Base-by-base conservation (phyloP, 495 filamentous ascomycete species). In the Podospora appendiculata region DNA sequence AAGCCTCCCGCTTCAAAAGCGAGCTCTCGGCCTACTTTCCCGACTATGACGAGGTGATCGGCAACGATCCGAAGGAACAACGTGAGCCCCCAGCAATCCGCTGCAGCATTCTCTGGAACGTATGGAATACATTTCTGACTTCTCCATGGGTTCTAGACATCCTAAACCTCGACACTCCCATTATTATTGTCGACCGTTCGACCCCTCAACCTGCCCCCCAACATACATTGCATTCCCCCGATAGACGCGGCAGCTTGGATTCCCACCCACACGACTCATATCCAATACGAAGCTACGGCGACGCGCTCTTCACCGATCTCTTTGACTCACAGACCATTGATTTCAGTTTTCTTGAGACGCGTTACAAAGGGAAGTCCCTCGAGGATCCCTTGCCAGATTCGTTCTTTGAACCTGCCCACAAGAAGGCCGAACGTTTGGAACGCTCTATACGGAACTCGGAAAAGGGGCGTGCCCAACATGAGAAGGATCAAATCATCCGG, bases 361-460 rank as follows among this genome's bases (percentile, higher is more conserved):
- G 69, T 48, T 52, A 67, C 34, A 70, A 68, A 51, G 61, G 58
- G 56, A 65, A 70, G 25, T 57, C 66, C 10, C 53, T 68, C 6
- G 69, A 73, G 11, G 89, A 96, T 59, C 86, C 88, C 0, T 72
- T 95, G 10, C 69, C 77, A 35, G 88, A 94, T 60, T 69, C 72
- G 0, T 61, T 81, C 44, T 95, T 82, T 66, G 79, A 83, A 54
- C 75, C 79, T 2, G 74, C 84, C 0, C 90, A 96, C 63, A 79
- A 82, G 38, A 84, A 85, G 52, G 82, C 87, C 48, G 89, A 94
- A 60, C 76, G 90, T n/a, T 78, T 87, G 59, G 93, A 99, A 69
- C 95, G 92, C 59, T 87, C 90, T 32, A 83, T 95, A 16, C 86
- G 93, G 34, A 97, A 97, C 62, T 86, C 92, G 39, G 94, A 97